Base-by-base conservation (phyloP, 768 basidiomycete genomes). In the Phanerochaete sordida region DNA sequence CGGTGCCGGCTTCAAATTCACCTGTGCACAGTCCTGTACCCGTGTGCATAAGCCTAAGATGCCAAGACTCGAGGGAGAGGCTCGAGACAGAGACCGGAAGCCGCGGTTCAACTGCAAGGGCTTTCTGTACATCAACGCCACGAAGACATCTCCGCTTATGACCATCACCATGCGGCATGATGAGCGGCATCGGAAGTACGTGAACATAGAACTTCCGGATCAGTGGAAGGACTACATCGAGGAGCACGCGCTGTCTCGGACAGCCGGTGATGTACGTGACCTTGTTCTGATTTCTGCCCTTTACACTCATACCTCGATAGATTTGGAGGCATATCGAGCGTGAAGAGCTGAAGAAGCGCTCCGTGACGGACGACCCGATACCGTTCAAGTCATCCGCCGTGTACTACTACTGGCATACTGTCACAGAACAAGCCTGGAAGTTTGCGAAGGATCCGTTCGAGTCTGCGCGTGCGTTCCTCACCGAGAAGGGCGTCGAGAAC, bases 271-370 rank as follows among this genome's bases (percentile, higher is more conserved):
- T 54, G 58, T 54, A 39, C 19, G 51, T 51, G 28, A 16, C 31
- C n/a, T n/a, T 13, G 13, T 35, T n/a, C 24, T 19, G 26, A 19
- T n/a, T 12, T 39, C 28, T 31, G 7, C n/a, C 5, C 49, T 19
- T 23, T 33, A 7, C 30, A 52, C 47, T 30, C 21, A 55, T 11
- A 43, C 6, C 39, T 16, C 11, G 28, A 24, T 26, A 62, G 62
- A 63, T 63, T 27, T 63, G 62, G 62, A 44, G 28, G 11, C 37
- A 63, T 46, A 63, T 63, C 26, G 45, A 30, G 21, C 13, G 43
- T 19, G 28, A 33, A 58, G 47, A n/a, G 35, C 11, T 62, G 33
- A 35, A 35, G 33, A 13, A 13, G 6, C 33, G 33, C 33, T 7
- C 33, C 13, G 33, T 13, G 6, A 13, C 33, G 13, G 33, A 35